A percentile compares a stretch with the other conserved stretches of the same genome.
Evolutionary conservation across 148 eudicot genomes (phyloP).

Genomic region (Heliamphora exappendiculata): DNA sequence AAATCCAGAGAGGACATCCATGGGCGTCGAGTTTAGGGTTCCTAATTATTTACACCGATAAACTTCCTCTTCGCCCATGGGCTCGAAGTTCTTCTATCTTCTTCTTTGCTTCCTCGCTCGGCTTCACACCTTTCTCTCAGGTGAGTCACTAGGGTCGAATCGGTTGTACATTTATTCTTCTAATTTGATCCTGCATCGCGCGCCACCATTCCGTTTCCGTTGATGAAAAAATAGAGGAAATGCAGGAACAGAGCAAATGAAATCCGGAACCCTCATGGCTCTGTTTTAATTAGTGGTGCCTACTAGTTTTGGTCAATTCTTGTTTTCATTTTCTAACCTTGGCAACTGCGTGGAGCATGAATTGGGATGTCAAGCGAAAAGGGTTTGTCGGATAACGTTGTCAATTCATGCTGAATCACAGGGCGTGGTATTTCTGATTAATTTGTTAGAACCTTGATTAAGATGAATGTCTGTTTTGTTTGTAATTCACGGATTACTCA

Average conservation of each 20-base stretch:
- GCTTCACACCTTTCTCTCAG: constrained; percentile 34
- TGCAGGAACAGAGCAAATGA: neutral
- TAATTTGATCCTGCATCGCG: neutral
- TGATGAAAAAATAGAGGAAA: neutral
- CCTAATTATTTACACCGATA: neutral
- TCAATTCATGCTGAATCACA: neutral
- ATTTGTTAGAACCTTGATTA: neutral
- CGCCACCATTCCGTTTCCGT: neutral
- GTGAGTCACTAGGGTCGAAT: constrained; percentile 19
- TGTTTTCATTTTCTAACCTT: neutral
- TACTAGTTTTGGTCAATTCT: neutral
- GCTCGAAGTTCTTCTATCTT: constrained; percentile 16
- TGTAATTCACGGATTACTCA: neutral
- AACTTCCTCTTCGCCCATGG: constrained; percentile 32
- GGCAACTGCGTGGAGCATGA: neutral
- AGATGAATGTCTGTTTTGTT: neutral
- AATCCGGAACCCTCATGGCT: neutral
- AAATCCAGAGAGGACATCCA: neutral
- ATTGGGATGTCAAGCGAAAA: neutral
- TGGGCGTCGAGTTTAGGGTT: constrained; percentile 18
- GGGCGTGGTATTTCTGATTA: neutral
- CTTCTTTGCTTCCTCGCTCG: constrained; percentile 34
- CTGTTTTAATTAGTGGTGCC: neutral
- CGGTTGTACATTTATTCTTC: neutral
- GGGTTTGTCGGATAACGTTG: neutral